These are phyloP conservation scores for Paramecium biaurelia DNA, from an alignment of 73 alveolate genomes.

Conservation along the genomic window DNA sequence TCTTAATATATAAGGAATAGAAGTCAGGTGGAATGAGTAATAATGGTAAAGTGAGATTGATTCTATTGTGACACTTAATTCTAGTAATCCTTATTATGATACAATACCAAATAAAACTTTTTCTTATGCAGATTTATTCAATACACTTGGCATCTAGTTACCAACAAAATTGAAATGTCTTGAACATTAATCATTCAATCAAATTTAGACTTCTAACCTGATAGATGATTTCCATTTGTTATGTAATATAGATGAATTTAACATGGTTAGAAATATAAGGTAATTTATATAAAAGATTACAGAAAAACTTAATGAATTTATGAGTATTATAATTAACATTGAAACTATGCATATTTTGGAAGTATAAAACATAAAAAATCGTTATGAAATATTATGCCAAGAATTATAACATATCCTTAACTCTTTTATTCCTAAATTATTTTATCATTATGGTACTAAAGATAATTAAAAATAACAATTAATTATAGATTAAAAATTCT, in stretches of 20 bases:
- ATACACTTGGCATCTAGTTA: not conserved
- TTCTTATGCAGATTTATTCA: not conserved
- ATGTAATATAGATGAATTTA: not conserved
- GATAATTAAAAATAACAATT: not conserved
- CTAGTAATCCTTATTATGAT: not conserved
- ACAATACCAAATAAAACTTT: not conserved
- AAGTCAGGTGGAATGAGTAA: not conserved
- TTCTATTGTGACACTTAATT: not conserved
- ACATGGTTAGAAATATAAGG: not conserved
- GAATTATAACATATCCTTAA: not conserved
- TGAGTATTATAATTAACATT: not conserved
- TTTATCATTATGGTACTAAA: not conserved
- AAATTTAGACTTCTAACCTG: not conserved
- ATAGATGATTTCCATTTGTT: not conserved
- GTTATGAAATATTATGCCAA: not conserved
- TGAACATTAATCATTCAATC: not conserved
- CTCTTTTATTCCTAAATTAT: not conserved
- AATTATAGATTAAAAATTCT: not conserved
- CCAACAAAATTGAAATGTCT: not conserved
- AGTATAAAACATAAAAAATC: not conserved
- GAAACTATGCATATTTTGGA: not conserved
- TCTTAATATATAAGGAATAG: not conserved
- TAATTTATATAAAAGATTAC: not conserved
- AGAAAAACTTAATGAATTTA: not conserved
- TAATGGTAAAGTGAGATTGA: not conserved